Conservation (phyloP, 2,329 filamentous ascomycete genomes). For the Trichoderma sp. region DNA sequence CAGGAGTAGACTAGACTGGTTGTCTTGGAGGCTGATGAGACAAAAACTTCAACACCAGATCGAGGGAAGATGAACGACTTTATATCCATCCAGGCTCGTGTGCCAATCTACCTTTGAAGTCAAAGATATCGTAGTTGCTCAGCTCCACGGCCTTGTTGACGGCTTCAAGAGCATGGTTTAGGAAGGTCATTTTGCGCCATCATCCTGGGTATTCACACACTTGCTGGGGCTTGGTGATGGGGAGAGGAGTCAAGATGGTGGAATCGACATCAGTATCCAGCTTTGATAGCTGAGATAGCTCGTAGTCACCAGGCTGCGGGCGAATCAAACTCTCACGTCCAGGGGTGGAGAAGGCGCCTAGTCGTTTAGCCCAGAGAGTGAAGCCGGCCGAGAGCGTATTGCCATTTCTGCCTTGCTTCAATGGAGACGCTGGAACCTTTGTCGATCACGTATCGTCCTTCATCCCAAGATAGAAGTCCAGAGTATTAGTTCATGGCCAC, state of each 20-base stretch:
- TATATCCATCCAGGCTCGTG: conserved; percentile 9
- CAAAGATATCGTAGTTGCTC: background rate
- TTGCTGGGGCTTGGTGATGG: conserved; percentile 5
- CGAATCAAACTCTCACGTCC: conserved; percentile 1
- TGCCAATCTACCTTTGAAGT: background rate
- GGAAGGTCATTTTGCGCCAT: conserved; percentile 18
- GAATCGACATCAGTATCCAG: background rate
- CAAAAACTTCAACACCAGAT: background rate
- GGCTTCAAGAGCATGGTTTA: conserved; percentile 15
- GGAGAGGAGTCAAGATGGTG: conserved; percentile 10
- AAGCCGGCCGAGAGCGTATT: conserved; percentile 4
- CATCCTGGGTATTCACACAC: conserved; percentile 4
- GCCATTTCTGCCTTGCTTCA: conserved; percentile 8
- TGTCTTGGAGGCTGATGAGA: conserved; percentile 18
- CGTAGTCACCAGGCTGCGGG: background rate
- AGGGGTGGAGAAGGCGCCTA: background rate
- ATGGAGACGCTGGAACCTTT: conserved; percentile 17
- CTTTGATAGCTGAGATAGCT: background rate
- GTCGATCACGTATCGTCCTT: conserved; percentile 12
- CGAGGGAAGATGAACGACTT: background rate
- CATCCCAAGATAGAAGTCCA: conserved; percentile 19
- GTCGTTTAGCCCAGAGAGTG: background rate
- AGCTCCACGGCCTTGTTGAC: background rate
- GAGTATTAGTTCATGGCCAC: conserved; percentile 4
- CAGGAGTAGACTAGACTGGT: background rate